Conservation (phyloP, 2,329 filamentous ascomycete species). For the Monosporascus sp. region DNA sequence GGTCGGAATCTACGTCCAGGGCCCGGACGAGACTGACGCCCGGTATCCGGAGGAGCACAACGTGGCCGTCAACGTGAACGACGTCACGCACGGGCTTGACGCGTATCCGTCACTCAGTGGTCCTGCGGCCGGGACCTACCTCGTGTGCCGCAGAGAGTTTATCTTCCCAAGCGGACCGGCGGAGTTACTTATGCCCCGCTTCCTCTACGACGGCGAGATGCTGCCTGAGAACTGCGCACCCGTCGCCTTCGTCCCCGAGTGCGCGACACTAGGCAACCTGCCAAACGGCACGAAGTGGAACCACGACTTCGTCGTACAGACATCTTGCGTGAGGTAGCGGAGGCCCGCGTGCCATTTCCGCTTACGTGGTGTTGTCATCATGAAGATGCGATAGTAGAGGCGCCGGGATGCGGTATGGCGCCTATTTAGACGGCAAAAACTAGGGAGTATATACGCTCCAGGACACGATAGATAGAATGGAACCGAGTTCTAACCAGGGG, state of each 20-base stretch:
- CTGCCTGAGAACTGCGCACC: background rate
- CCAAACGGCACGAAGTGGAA: background rate
- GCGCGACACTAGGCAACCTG: background rate
- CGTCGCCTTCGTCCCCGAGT: slow-evolving; percentile 1
- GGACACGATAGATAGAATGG: too few species aligned
- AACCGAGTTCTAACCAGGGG: too few species aligned
- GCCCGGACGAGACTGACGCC: background rate
- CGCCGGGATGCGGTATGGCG: too few species aligned
- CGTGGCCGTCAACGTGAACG: background rate
- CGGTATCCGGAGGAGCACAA: background rate
- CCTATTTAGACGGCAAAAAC: too few species aligned
- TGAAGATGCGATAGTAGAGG: too few species aligned
- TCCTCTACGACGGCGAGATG: background rate
- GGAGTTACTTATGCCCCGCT: background rate
- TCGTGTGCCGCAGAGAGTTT: background rate
- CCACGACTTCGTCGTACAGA: background rate
- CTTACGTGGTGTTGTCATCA: too few species aligned
- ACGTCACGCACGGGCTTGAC: background rate
- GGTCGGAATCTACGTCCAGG: background rate
- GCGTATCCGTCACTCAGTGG: background rate
- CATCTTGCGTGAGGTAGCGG: background rate
- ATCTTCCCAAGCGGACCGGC: background rate
- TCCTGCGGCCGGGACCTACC: background rate
- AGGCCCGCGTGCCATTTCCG: too few species aligned
- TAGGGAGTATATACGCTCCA: too few species aligned